phyloP scores from a whole-genome alignment of 163 green algal genomes.

The Chlamydomonas reinhardtii region DNA sequence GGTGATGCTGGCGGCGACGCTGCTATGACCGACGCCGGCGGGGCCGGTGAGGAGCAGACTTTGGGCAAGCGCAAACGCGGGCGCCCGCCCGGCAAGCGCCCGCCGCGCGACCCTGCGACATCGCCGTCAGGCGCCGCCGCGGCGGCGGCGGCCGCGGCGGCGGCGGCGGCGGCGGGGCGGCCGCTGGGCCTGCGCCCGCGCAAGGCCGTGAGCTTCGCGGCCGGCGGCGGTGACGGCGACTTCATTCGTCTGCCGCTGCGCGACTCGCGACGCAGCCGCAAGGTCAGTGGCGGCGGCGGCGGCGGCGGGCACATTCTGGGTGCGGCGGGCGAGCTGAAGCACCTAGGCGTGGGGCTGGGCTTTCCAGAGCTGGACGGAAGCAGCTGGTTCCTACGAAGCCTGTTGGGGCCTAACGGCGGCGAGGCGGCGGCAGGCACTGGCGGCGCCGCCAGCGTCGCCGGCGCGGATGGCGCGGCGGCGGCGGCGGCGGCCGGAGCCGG shows the following conservation, averaged over 20 bases:
- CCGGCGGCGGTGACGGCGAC: neutral
- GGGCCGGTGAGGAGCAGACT: neutral
- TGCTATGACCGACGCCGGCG: neutral
- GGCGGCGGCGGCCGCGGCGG: neutral
- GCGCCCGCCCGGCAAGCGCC: neutral
- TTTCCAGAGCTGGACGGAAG: too few relatives aligned
- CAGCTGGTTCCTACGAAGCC: too few relatives aligned
- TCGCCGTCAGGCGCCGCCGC: neutral
- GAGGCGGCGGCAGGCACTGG: too few relatives aligned
- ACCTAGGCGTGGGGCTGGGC: too few relatives aligned
- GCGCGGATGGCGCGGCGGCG: too few relatives aligned
- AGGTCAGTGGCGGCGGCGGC: neutral
- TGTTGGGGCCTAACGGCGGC: too few relatives aligned
- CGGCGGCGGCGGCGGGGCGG: neutral
- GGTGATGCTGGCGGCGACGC: neutral
- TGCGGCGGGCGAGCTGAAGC: too few relatives aligned
- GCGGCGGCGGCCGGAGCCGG: too few relatives aligned
- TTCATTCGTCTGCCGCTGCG: neutral
- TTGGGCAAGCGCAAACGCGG: neutral
- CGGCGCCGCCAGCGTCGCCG: too few relatives aligned
- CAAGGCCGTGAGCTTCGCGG: neutral
- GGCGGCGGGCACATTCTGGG: too few relatives aligned
- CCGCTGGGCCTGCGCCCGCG: neutral
- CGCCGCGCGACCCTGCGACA: neutral
- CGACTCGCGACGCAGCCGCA: neutral